Percentiles rank a stretch among this genome's conserved stretches.
These are phyloP conservation scores for Salix arbutifolia DNA, from an alignment of 345 rosid species.

Conservation along the genomic window DNA sequence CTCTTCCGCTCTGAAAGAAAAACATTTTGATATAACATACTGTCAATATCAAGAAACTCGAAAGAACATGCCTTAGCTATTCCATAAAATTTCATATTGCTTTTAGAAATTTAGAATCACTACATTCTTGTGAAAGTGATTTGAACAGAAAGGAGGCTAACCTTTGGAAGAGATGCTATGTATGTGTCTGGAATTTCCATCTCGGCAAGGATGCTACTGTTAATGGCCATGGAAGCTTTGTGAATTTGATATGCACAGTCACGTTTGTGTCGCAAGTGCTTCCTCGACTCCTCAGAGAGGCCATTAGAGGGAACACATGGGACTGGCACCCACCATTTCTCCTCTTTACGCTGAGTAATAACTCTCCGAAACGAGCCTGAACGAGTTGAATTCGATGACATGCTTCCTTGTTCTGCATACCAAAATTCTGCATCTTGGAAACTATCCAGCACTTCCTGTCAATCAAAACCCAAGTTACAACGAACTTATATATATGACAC, in stretches of 20 bases:
- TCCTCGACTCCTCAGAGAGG: constrained; percentile 75
- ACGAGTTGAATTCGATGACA: constrained; percentile 59
- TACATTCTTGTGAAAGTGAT: background rate
- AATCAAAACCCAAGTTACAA: background rate
- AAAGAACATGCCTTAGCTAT: background rate
- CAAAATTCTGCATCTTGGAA: constrained; percentile 79
- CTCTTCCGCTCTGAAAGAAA: constrained; percentile 65
- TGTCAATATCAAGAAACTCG: background rate
- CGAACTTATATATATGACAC: background rate
- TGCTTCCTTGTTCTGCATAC: constrained; percentile 87
- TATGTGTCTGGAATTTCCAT: constrained; percentile 88
- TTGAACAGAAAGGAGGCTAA: constrained; percentile 17
- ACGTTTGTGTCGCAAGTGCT: constrained; percentile 57
- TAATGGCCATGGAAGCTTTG: constrained; percentile 96
- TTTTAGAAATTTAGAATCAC: background rate
- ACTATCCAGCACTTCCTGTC: constrained; percentile 82
- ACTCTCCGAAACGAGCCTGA: constrained; percentile 73
- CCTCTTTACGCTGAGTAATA: constrained; percentile 67
- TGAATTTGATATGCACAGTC: constrained; percentile 80
- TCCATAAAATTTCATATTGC: background rate
- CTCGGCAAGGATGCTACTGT: constrained; percentile 70
- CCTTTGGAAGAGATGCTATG: constrained; percentile 87
- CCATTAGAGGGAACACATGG: constrained; percentile 76
- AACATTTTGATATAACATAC: background rate
- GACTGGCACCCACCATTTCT: constrained; percentile 98